phyloP scores from a whole-genome alignment of 495 filamentous ascomycete genomes.

The Podospora conica region DNA sequence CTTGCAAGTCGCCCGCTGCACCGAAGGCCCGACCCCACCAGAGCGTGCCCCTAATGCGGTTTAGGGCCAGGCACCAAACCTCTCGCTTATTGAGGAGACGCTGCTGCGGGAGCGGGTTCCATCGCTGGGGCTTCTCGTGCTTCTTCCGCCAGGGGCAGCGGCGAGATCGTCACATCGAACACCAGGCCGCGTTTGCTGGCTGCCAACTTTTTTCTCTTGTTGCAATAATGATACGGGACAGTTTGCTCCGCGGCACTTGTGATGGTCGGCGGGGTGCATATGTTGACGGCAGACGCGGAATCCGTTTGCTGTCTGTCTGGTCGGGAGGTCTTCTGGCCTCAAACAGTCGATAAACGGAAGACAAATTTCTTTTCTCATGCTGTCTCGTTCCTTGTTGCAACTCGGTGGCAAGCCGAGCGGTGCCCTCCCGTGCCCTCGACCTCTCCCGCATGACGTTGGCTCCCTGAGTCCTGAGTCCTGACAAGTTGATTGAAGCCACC shows the following conservation, averaged over 20 bases:
- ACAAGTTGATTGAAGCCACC: neutral
- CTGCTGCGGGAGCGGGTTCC: neutral
- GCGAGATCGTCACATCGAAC: neutral
- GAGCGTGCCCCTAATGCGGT: neutral
- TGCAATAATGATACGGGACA: neutral
- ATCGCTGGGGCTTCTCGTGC: neutral
- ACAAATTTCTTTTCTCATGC: neutral
- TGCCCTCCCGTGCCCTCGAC: neutral
- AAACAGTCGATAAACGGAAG: neutral
- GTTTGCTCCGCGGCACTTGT: neutral
- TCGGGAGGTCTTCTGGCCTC: neutral
- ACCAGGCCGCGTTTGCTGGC: neutral
- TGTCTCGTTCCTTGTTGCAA: neutral
- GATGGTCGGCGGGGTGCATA: neutral
- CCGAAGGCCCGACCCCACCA: neutral
- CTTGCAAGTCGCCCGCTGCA: neutral
- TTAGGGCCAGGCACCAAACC: neutral
- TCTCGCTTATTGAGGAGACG: neutral
- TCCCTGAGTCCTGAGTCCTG: too few species aligned
- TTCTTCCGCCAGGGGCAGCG: neutral
- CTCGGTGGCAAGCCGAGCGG: too few species aligned
- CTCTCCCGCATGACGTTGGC: neutral
- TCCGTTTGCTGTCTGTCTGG: too few species aligned
- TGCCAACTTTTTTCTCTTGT: neutral
- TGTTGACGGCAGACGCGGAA: neutral